Percentiles rank a stretch among this genome's conserved stretches.
phyloP scores from a whole-genome alignment of 2,329 filamentous ascomycete genomes.

The Mariannaea elegans region DNA sequence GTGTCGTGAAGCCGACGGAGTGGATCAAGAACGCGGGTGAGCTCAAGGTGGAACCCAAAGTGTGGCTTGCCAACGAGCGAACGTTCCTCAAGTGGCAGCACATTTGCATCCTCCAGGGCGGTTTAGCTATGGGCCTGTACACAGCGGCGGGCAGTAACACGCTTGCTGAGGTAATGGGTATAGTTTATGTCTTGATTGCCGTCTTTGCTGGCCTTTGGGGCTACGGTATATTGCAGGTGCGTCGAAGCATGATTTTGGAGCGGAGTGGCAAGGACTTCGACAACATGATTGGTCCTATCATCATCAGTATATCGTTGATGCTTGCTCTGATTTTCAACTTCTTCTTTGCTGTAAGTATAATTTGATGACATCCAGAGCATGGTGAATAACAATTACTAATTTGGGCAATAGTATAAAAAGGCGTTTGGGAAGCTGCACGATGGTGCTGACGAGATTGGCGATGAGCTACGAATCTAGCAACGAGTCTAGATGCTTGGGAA shows the following conservation, averaged over 20 bases:
- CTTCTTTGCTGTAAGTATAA: slow-evolving; percentile 77
- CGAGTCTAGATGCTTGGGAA: neutral
- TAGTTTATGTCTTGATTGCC: slow-evolving; percentile 84
- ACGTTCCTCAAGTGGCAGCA: slow-evolving; percentile 99
- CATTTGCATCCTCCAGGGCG: slow-evolving; percentile 86
- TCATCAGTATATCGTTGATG: slow-evolving; percentile 82
- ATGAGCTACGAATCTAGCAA: slow-evolving; percentile 37
- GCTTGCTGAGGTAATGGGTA: slow-evolving; percentile 81
- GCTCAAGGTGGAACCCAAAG: slow-evolving; percentile 93
- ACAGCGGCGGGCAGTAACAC: slow-evolving; percentile 84
- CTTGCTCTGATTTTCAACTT: slow-evolving; percentile 87
- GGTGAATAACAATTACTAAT: slow-evolving; percentile 21
- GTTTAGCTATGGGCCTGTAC: slow-evolving; percentile 84
- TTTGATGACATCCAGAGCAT: neutral
- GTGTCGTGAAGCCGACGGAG: slow-evolving; percentile 82
- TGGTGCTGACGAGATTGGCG: slow-evolving; percentile 30
- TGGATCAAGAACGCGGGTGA: slow-evolving; percentile 97
- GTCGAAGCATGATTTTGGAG: slow-evolving; percentile 81
- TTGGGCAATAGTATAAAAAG: slow-evolving; percentile 42
- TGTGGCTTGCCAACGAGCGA: slow-evolving; percentile 98
- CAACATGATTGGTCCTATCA: slow-evolving; percentile 82
- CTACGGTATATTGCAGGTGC: slow-evolving; percentile 80
- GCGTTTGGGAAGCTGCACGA: slow-evolving; percentile 43
- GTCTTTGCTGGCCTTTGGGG: slow-evolving; percentile 89
- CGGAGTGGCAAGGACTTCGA: slow-evolving; percentile 94